phyloP scores from a whole-genome alignment of 768 basidiomycete species.

The Boletus rex-veris region DNA sequence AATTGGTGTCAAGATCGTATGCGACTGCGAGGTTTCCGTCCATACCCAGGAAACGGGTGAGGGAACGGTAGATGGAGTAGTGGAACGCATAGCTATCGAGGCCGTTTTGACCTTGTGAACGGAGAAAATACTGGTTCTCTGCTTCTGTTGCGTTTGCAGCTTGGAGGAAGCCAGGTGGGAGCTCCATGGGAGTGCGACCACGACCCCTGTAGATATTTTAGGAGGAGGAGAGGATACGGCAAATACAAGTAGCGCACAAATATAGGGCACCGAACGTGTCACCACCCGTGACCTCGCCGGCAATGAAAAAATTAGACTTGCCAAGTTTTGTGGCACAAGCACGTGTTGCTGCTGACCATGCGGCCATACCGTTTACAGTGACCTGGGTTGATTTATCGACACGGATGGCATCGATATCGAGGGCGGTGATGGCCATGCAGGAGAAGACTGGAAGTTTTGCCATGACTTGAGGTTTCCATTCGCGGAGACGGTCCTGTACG shows the following conservation, averaged over 20 bases:
- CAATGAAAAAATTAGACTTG: slow-evolving; percentile 87
- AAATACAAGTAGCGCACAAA: slow-evolving; percentile 46
- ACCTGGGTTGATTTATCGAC: slow-evolving; percentile 94
- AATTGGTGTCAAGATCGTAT: slow-evolving; percentile 79
- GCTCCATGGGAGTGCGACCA: slow-evolving; percentile 74
- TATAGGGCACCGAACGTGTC: slow-evolving; percentile 87
- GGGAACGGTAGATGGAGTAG: slow-evolving; percentile 86
- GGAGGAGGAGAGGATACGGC: not conserved
- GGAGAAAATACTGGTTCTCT: slow-evolving; percentile 76
- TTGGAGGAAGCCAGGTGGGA: slow-evolving; percentile 61
- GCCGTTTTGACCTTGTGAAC: slow-evolving; percentile 54
- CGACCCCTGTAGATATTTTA: slow-evolving; percentile 57
- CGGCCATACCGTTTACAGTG: slow-evolving; percentile 73
- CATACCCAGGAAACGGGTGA: slow-evolving; percentile 90
- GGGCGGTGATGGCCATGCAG: slow-evolving; percentile 82
- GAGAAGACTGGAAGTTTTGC: slow-evolving; percentile 73
- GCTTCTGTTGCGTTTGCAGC: slow-evolving; percentile 63
- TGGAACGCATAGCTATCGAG: slow-evolving; percentile 88
- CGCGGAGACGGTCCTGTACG: slow-evolving; percentile 92
- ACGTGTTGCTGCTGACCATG: slow-evolving; percentile 73
- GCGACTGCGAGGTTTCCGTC: slow-evolving; percentile 92
- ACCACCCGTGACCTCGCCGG: slow-evolving; percentile 94
- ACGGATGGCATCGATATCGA: slow-evolving; percentile 92
- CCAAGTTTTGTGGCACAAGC: slow-evolving; percentile 66
- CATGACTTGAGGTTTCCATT: slow-evolving; percentile 83